Evolutionary conservation across 139 green algal species (phyloP), one percentile per base, ranked within the genome.

Genomic region (Chlamydomonas applanata): DNA sequence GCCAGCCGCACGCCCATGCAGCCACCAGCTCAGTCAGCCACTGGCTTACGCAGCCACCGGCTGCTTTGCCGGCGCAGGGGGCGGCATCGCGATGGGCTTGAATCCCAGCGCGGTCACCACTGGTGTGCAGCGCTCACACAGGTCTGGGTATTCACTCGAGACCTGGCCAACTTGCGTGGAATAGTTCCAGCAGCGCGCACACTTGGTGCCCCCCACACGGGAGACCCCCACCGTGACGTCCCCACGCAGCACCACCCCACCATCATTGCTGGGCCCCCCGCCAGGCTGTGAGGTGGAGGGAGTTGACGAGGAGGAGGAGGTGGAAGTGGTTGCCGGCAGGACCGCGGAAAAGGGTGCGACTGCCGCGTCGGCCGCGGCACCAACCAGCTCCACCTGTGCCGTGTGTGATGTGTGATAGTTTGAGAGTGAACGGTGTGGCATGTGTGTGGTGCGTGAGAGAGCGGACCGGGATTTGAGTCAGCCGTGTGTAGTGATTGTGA

Each of bases 151-250:
- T 27, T 85, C 7, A 80, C 70, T 0, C 60, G 44, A 22, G n/a
- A 24, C 25, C 40, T 16, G 11, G n/a, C 75, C 84, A 73, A 94
- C 83, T 20, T 46, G 19, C 1, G 61, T n/a, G 49, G 85, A 92
- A 84, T 97, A 98, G 81, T 97, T 97, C 96, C 96, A 99, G 83
- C 96, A 99, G 62, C 96, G 89, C 29, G 82, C 87, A 84, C 95
- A 99, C 77, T 97, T 97, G 53, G 25, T n/a, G 33, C 96, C 95
- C 1, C 77, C 74, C 5, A 96, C 96, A 1, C 80, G 73, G 0
- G 30, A 32, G n/a, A 98, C 89, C 13, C 93, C 94, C 64, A 97
- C 87, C 53, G 78, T 86, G 27, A 98, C 81, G 27, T 75, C 68
- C 1, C 75, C 88, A 3, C 87, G 24, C 24, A 44, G 66, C 16